phyloP scores from a whole-genome alignment of 208 protist species.

The Crithidia fasciculata region DNA sequence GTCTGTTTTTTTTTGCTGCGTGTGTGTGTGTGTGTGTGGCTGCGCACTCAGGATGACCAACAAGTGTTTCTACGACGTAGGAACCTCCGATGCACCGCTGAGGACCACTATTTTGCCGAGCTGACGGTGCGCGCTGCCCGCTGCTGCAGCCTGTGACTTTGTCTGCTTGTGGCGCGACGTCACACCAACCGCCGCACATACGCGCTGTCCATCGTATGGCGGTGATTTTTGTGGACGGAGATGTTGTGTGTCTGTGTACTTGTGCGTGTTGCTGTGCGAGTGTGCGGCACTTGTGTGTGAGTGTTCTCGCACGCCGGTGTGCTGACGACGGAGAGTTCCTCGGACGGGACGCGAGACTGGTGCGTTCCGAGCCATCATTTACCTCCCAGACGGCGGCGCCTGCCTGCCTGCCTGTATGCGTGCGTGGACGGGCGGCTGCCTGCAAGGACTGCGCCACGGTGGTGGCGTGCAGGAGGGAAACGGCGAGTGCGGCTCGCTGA shows the following conservation, averaged over 20 bases:
- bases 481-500: too few relatives aligned
- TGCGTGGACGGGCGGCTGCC: background rate
- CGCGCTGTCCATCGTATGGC: slow-evolving; percentile 24
- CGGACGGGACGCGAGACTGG: background rate
- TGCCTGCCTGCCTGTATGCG: background rate
- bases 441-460: too few relatives aligned
- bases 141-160: background rate
- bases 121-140: slow-evolving; percentile 8
- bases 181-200: slow-evolving; percentile 34
- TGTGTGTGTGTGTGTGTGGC: background rate
- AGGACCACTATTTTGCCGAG: background rate
- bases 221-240: slow-evolving; percentile 40
- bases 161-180: slow-evolving; percentile 16
- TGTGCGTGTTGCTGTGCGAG: background rate
- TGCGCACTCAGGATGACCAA: slow-evolving; percentile 4
- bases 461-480: too few relatives aligned
- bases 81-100: background rate
- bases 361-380: slow-evolving; percentile 8
- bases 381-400: slow-evolving; percentile 5
- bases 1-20: background rate
- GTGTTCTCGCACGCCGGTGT: slow-evolving; percentile 1
- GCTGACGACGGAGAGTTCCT: background rate
- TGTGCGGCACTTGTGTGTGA: background rate
- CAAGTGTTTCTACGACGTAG: background rate
- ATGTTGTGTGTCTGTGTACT: background rate